These are phyloP conservation scores for Coprinellus aureogranulatus DNA, from an alignment of 768 basidiomycete species.

Conservation along the genomic window DNA sequence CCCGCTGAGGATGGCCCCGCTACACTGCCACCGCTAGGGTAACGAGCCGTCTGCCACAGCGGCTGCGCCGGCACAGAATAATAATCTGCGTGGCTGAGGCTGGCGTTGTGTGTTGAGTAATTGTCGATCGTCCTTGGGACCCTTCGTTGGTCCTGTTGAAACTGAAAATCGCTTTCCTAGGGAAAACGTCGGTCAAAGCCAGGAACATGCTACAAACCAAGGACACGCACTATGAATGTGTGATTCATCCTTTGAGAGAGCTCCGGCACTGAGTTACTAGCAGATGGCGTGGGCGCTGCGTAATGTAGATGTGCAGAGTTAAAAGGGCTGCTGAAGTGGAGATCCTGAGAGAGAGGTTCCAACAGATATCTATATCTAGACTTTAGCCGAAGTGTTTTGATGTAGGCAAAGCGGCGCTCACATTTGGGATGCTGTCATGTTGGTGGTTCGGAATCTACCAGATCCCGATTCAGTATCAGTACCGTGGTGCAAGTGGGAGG, in stretches of 20 bases:
- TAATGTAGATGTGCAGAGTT: neutral
- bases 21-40: neutral
- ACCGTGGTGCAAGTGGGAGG: neutral
- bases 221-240: neutral
- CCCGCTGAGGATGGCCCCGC: neutral
- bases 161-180: neutral
- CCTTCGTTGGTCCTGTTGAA: neutral
- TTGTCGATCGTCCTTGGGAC: neutral
- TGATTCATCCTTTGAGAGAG: neutral
- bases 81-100: neutral
- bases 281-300: neutral
- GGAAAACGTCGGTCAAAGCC: neutral
- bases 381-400: conserved; percentile 1
- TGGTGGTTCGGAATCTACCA: conserved; percentile 7
- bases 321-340: neutral
- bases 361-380: neutral
- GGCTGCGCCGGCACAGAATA: neutral
- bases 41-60: neutral
- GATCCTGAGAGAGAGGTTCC: neutral
- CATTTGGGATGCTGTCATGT: conserved; percentile 7
- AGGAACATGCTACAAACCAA: neutral
- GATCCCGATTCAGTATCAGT: conserved; percentile 1
- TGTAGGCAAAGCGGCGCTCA: conserved; percentile 2
- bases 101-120: neutral
- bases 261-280: neutral